Evolutionary conservation across 176 grass and related monocot species (phyloP), one percentile per base, ranked within the genome.

Genomic region (Triticum timopheevii): DNA sequence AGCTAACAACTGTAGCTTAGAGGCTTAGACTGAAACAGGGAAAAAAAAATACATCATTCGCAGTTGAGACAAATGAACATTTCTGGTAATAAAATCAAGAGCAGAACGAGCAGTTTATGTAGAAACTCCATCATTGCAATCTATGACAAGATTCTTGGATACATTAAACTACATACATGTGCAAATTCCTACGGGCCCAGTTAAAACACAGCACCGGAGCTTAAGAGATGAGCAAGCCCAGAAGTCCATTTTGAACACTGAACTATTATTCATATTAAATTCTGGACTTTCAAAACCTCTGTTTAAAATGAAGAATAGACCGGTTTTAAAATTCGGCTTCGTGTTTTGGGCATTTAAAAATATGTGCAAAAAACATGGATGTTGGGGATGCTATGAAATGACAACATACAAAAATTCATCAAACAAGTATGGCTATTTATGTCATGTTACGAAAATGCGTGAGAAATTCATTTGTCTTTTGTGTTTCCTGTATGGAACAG

Each of bases 31-130:
- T 68, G 39, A 78, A 65, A 87, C 25, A 65, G 22, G 49, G 10
- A 71, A 86, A 69, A 6, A 40, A 85, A 85, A 69, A 5, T 8
- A 30, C 74, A 67, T 35, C 24, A 45, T 79, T 71, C 34, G 3
- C 42, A 83, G 13, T 22, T 87, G 42, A 64, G 45, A 73, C 31
- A 83, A 8, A 11, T 65, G 42, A 64, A 33, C 12, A 71, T 25
- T 34, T 71, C 5, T 75, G 70, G 69, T 58, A 65, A 42, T 17
- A 72, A 79, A 71, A 82, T 64, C 4, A 61, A 13, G 31, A 36
- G 27, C 22, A 13, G 30, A 17, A 33, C 10, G 4, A 35, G 22
- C 24, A 31, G 47, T 52, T 30, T 30, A 38, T 10, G 6, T 30
- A 50, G 13, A 16, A 73, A 65, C 73, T 73, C 5, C 33, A 56